Conservation (phyloP, 371 early-diverging fungal species). For the Zychaea mexicana region DNA sequence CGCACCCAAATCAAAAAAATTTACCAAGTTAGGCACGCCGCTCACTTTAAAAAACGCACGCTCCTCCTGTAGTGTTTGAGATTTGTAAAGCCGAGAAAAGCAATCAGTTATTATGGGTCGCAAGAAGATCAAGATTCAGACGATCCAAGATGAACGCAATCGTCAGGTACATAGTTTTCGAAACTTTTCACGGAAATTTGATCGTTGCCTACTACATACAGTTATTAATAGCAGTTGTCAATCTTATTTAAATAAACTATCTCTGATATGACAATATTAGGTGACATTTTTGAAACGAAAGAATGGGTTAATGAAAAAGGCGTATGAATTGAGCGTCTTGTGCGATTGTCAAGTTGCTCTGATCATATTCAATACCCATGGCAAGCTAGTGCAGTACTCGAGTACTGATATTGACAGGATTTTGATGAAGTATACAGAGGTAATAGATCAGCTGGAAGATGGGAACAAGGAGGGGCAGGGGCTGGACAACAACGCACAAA, state of each 20-base stretch:
- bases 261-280: no score
- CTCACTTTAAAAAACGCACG: neutral
- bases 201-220: no score
- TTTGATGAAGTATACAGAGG: constrained; percentile 90
- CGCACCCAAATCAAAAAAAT: no score
- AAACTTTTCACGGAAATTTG: no score
- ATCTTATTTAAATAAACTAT: no score
- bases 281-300: constrained; percentile 97
- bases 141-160: constrained; percentile 93
- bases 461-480: no score
- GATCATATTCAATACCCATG: constrained; percentile 90
- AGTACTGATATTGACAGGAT: constrained; percentile 92
- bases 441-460: no score
- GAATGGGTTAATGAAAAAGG: constrained; percentile 98
- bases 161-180: no score
- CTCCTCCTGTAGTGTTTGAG: neutral
- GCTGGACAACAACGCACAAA: no score
- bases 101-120: constrained; percentile 75
- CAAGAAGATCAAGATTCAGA: constrained; percentile 96
- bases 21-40: no score
- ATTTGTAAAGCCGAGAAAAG: neutral
- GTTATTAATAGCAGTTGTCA: no score
- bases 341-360: constrained; percentile 97
- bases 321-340: constrained; percentile 95
- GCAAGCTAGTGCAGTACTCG: constrained; percentile 92